Evolutionary conservation across 148 eudicot genomes (phyloP), one percentile per base, ranked within the genome.

Genomic region (Nepenthes mirabilis): DNA sequence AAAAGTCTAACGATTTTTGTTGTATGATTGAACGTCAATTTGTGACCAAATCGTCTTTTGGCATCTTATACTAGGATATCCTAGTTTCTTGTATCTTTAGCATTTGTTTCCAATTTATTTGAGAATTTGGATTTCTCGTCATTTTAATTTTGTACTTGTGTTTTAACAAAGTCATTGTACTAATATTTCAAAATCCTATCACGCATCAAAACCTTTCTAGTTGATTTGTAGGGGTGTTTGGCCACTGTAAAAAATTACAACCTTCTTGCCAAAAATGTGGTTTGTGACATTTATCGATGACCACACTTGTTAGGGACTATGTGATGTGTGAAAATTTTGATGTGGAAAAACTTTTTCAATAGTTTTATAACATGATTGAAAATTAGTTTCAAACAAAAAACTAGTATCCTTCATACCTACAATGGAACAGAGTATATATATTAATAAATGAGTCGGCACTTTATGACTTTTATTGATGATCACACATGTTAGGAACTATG

Each of bases 161-260:
- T 8, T 5, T 2, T 45, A 5, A 35, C 1, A 59, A 43, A 37
- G 10, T 32, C 62, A 59, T 40, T 8, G 8, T 4, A 40, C 45
- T 40, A 8, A 40, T 23, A 23, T 3, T 3, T 40, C 45, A 4
- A 40, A 3, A 40, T 8, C 45, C 43, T 48, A 47, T 34, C 6
- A 34, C 9, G 6, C 37, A 33, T 54, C 57, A 33, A 23, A 5
- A 9, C 40, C 40, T 11, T 60, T 60, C 34, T n/a, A 59, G 6
- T 34, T 60, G 3, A 11, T 48, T 11, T 54, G 48, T 13, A 48
- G 35, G 33, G 64, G 48, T 60, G n/a, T 60, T 7, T 60, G 55
- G 33, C 37, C 37, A 6, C 54, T 54, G 1, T 60, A 8, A 6
- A 50, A 2, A 50, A 6, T 50, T 50, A 40, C 50, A 2, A 59